Conservation (phyloP, 2,329 filamentous ascomycete genomes). For the Aspergillus vadensis region DNA sequence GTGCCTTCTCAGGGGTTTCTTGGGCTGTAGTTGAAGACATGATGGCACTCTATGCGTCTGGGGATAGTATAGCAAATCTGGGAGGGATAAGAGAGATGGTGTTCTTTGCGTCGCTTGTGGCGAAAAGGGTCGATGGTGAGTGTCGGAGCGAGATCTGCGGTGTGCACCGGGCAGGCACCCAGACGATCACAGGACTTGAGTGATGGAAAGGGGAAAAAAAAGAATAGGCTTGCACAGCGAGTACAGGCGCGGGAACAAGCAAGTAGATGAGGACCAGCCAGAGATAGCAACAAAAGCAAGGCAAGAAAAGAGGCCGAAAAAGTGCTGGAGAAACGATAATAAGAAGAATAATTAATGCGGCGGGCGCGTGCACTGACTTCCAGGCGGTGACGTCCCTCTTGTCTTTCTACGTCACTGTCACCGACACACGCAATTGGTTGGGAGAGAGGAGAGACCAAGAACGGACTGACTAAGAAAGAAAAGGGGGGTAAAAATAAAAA, state of each 20-base stretch:
- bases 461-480: neutral
- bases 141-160: neutral
- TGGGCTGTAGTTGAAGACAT: constrained; percentile 36
- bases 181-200: neutral
- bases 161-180: neutral
- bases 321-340: constrained; percentile 13
- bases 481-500: neutral
- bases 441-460: neutral
- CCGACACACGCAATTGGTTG: neutral
- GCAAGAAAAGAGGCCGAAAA: neutral
- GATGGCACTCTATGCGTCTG: constrained; percentile 4
- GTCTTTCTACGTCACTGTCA: constrained; percentile 9
- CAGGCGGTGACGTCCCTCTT: constrained; percentile 26
- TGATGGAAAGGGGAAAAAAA: neutral
- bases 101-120: constrained; percentile 6
- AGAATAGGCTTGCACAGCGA: neutral
- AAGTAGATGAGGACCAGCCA: neutral
- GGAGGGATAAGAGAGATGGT: neutral
- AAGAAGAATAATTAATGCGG: constrained; percentile 3
- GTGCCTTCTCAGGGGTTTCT: constrained; percentile 54
- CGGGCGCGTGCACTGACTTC: constrained; percentile 14
- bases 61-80: neutral
- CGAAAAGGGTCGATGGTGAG: neutral
- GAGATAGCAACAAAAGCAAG: neutral
- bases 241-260: neutral